Evolutionary conservation across 106 monocot genomes (phyloP), one percentile per base, ranked within the genome.

Genomic region (Platanthera zijinensis): DNA sequence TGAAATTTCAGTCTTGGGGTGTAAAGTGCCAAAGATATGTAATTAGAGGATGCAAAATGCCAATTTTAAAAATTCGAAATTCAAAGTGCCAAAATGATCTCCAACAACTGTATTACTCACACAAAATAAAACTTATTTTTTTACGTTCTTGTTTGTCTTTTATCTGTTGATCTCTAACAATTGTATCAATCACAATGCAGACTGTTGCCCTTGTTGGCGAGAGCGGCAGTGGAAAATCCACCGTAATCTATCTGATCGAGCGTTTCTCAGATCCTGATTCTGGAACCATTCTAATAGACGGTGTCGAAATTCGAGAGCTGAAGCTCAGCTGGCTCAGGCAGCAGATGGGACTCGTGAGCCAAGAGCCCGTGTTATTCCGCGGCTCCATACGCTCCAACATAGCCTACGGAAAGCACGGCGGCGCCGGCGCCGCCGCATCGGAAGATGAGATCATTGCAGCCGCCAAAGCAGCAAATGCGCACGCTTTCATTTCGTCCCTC

Each of bases 141-240:
- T 25, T 25, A 25, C 25, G 25, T 25, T 25, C 25, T 25, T 25
- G 25, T 25, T 25, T 25, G 25, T 25, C 25, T 25, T 25, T 25
- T 25, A 25, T 39, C 39, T 39, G 39, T 39, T 39, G 39, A 39
- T 39, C 39, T 39, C 39, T 39, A 39, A 39, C 39, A 13, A 25
- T 45, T 4, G 7, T 39, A 5, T 72, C 21, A 8, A 32, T 11
- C 46, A 52, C 17, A 11, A 11, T 52, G 14, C 50, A 90, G 87
- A 90, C 83, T 50, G 80, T 90, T 18, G 87, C 90, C 5, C 83
- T 90, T 22, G 90, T 85, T 51, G 90, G 90, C 17, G 90, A 90
- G 77, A 90, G 90, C 32, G 90, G 90, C 9, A 85, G 90, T 52
- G 87, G 87, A 8, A 90, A 90, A 52, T 90, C 90, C 7, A 90